Conservation (phyloP, 257 asterid genomes). For the Solanum neorickii region DNA sequence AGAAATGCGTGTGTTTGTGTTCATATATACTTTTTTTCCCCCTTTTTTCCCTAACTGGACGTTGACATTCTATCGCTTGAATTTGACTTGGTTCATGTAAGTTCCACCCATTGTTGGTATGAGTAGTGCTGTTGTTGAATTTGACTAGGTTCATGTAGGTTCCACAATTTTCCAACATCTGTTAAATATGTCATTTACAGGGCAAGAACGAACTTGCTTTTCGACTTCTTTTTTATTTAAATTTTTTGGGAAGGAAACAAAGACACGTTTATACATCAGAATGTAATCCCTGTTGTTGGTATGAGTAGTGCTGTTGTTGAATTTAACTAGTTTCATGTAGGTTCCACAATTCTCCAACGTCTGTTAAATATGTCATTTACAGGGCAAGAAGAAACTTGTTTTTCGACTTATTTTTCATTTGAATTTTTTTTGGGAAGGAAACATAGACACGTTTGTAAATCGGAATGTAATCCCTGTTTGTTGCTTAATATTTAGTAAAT, state of each 20-base stretch:
- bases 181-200: not conserved
- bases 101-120: not conserved
- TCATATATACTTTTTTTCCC: not conserved
- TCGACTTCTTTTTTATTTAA: not conserved
- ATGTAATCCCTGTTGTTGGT: not conserved
- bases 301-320: too few species aligned
- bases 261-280: not conserved
- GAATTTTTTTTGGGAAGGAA: not conserved
- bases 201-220: not conserved
- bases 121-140: not conserved
- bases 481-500: not conserved
- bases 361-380: not conserved
- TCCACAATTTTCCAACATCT: not conserved
- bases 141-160: too few species aligned
- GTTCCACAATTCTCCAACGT: not conserved
- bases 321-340: too few species aligned
- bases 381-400: not conserved
- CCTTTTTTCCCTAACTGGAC: not conserved
- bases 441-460: not conserved
- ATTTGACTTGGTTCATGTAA: not conserved
- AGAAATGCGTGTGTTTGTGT: not conserved
- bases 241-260: not conserved
- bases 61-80: not conserved
- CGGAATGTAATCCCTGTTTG: not conserved
- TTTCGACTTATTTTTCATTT: not conserved